Base-by-base conservation (phyloP, 352 stramenopile genomes). In the Saprolegnia diclina region DNA sequence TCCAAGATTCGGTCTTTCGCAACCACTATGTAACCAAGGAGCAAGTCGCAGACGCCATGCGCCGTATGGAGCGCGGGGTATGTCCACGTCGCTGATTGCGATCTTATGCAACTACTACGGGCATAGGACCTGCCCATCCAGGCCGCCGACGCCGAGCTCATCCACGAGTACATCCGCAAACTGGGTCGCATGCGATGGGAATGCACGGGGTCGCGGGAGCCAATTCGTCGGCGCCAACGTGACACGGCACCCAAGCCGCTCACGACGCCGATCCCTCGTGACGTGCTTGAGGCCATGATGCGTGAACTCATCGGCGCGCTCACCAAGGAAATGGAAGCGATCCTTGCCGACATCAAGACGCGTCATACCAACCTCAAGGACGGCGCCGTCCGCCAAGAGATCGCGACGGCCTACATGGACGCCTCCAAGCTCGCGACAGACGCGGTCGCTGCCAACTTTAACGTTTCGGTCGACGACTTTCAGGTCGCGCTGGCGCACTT, bases 11-110 rank as follows among this genome's bases (percentile, higher is more conserved):
- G 0, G 85, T 93, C 14, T 93, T 93, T 62, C 81, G 83, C 46
- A 92, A 93, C 73, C 85, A 93, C 67, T 87, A 90, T 73, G 82
- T 91, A 64, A 83, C 79, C 52, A 91, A 93, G 54, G 75, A 84
- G 56, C 83, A 93, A 42, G 85, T 93, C 38, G 76, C 81, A 40
- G 82, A 90, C 35, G 85, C 85, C 29, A 79, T 93, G 74, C 74
- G 86, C 64, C 77, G 76, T 38, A 72, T 93, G 21, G 75, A 83
- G 61, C 71, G 74, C 2, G 81, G 83, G 21, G 76, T 85, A 54
- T 75, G 29, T 2, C 53, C 21, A 42, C 22, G 10, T 29, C 53
- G 24, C 14, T 56, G 16, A 29, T 22, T 22, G 10, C 48, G 21
- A 16, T 4, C 22, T 21, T 56, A 18, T 29, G 21, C 48, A 56